Percentiles rank a stretch among this genome's conserved stretches.
Conservation (phyloP, 371 early-diverging fungal species). For the Apophysomyces elegans region DNA sequence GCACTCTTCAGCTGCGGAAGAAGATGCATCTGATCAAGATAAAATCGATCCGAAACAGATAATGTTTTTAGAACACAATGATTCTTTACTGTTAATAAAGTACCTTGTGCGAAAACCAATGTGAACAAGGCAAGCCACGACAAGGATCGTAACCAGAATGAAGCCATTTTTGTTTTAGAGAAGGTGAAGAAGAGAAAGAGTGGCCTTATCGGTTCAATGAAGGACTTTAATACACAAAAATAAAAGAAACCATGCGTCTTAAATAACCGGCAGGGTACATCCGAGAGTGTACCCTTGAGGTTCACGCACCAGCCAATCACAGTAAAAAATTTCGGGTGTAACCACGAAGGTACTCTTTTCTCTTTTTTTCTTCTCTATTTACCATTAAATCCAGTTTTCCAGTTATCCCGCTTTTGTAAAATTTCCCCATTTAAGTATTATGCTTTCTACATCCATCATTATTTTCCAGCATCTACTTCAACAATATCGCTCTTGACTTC, state of each 20-base stretch:
- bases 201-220: not conserved
- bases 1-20: constrained; percentile 26
- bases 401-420: not conserved
- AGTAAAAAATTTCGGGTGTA: constrained; percentile 8
- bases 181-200: not conserved
- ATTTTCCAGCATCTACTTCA: not conserved
- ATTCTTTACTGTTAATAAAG: not conserved
- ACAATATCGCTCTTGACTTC: not conserved
- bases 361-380: not conserved
- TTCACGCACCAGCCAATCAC: constrained; percentile 1
- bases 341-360: constrained; percentile 8
- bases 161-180: not conserved
- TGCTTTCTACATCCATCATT: too few relatives aligned
- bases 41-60: not conserved
- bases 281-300: constrained; percentile 6
- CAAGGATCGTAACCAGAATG: not conserved
- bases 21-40: not conserved
- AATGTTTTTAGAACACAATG: not conserved
- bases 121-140: not conserved
- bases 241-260: not conserved
- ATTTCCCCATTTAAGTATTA: not conserved
- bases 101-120: not conserved
- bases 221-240: too few relatives aligned
- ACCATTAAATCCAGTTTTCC: not conserved
- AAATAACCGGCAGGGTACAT: constrained; percentile 5